phyloP scores from a whole-genome alignment of 371 early-diverging fungal species.

The Caulochytrium protostelioides region DNA sequence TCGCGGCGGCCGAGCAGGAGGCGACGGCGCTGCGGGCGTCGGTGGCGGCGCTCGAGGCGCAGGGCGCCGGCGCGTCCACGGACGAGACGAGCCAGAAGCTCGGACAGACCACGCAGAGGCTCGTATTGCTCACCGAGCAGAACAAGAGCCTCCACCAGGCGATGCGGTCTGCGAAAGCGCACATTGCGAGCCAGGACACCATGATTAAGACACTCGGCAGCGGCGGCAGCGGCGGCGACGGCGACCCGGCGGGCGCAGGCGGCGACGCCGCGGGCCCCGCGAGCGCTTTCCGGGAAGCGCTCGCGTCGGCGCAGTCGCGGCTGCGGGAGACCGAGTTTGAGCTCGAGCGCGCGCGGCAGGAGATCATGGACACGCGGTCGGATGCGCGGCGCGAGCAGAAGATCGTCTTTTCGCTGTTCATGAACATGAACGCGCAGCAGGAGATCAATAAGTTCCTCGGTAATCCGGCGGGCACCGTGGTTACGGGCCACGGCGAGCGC shows the following conservation, averaged over 20 bases:
- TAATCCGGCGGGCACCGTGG: too few relatives aligned
- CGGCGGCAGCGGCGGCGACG: too few relatives aligned
- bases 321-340: constrained; percentile 45
- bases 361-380: constrained; percentile 27
- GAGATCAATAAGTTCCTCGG: too few relatives aligned
- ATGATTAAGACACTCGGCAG: constrained; percentile 6
- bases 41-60: constrained; percentile 36
- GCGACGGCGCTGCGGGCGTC: constrained; percentile 11
- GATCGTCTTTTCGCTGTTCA: constrained; percentile 46
- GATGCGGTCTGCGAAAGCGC: constrained; percentile 44
- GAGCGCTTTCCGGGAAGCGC: constrained; percentile 35
- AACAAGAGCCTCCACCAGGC: constrained; percentile 32
- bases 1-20: constrained; percentile 29
- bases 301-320: constrained; percentile 24
- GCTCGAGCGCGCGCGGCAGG: constrained; percentile 35
- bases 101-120: constrained; percentile 29
- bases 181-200: constrained; percentile 7
- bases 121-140: constrained; percentile 35
- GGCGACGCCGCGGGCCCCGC: constrained; percentile 2
- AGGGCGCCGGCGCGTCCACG: constrained; percentile 24
- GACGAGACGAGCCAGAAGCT: constrained; percentile 39
- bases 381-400: constrained; percentile 40
- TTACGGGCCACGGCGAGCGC: too few relatives aligned
- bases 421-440: too few relatives aligned
- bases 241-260: too few relatives aligned